Evolutionary conservation across 768 basidiomycete genomes (phyloP), one percentile per base, ranked within the genome.

Genomic region (Polyporus arcularius): DNA sequence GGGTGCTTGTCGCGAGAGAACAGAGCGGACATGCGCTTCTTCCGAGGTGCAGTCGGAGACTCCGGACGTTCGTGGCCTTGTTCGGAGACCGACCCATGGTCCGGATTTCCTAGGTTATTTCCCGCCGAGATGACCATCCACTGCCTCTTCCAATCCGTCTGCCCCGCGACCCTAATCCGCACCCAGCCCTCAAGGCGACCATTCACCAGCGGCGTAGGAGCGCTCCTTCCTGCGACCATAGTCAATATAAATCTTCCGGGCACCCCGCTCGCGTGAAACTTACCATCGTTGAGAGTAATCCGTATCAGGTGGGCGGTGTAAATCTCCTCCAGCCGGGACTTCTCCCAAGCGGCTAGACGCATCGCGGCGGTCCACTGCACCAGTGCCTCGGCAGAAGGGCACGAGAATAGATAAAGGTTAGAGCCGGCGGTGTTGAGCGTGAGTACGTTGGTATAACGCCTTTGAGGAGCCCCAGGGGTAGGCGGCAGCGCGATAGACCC

Each of bases 221-320:
- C 78, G 31, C 82, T 82, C 45, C 75, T 77, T 58, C 81, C 81
- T 57, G 15, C 11, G 41, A 28, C 30, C 9, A 11, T 6, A 31
- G 6, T 5, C 38, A 31, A 10, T 31, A 16, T 39, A 47, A 4
- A 14, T n/a, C 7, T 5, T 31, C 12, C 10, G n/a, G 2, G 14
- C 4, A 15, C 6, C 21, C 31, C 41, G 15, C 11, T 26, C 14
- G 31, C 9, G 39, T 53, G 38, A 15, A 16, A 32, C 76, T 31
- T 55, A 79, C 82, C 76, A 48, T 80, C 78, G 56, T 77, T 79
- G 48, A 90, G 72, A n/a, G 83, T 90, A 68, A 89, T 92, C 54
- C 93, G 83, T 63, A 98, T 83, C 46, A 98, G 76, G 76, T 98
- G 93, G 5, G 94, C 96, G 0, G 97, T 98, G 72, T 98, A 98